Conservation (phyloP, 169 alveolate species). For the Neospora caninum region DNA sequence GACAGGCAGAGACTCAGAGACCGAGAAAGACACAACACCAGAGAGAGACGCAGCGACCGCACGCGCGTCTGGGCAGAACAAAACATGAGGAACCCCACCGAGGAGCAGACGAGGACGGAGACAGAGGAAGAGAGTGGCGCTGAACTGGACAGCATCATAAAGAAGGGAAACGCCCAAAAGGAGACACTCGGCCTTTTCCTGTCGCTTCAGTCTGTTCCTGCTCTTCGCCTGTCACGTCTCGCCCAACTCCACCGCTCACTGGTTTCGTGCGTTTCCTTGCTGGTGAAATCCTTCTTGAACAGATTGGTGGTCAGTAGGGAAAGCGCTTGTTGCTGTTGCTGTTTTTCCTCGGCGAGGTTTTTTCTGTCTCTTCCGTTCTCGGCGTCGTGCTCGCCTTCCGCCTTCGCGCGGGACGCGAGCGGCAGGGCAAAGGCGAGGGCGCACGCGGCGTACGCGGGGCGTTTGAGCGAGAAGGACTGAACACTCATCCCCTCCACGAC, state of each 20-base stretch:
- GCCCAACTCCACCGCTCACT: too few relatives aligned
- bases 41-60: not conserved
- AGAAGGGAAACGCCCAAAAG: too few relatives aligned
- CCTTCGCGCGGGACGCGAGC: not conserved
- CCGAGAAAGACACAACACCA: not conserved
- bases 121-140: too few relatives aligned
- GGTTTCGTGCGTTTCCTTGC: slow-evolving; percentile 35
- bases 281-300: slow-evolving; percentile 69
- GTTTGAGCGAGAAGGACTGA: slow-evolving; percentile 11
- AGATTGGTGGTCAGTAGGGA: slow-evolving; percentile 71
- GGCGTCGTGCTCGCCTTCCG: not conserved
- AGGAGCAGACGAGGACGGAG: too few relatives aligned
- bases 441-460: slow-evolving; percentile 69
- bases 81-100: not conserved
- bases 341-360: slow-evolving; percentile 4
- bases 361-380: not conserved
- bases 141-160: too few relatives aligned
- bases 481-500: slow-evolving; percentile 69
- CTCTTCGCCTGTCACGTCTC: too few relatives aligned
- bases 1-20: not conserved
- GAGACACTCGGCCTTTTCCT: too few relatives aligned
- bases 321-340: slow-evolving; percentile 63
- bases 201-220: too few relatives aligned
- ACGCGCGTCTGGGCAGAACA: not conserved
- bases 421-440: slow-evolving; percentile 63